phyloP scores from a whole-genome alignment of 352 stramenopile genomes.

The Phytophthora europaea region DNA sequence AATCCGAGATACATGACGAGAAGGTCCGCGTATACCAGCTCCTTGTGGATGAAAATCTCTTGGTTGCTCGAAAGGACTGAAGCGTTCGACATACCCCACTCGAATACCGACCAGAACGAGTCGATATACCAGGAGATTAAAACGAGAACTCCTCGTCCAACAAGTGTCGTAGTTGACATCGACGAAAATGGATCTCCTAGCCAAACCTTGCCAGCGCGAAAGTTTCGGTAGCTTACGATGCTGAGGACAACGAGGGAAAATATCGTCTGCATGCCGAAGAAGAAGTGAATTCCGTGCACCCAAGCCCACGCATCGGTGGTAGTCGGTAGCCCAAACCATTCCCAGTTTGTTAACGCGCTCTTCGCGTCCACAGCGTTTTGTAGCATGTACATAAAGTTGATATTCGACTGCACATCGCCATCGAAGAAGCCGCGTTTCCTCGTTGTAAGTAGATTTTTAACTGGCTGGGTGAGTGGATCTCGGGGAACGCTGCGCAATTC shows the following conservation, averaged over 20 bases:
- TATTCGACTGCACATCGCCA: background rate
- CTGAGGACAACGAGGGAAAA: background rate
- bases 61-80: background rate
- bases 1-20: background rate
- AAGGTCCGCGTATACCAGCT: background rate
- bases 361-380: background rate
- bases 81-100: background rate
- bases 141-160: background rate
- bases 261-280: background rate
- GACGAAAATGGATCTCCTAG: background rate
- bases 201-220: background rate
- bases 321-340: background rate
- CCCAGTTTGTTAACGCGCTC: background rate
- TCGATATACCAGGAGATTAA: background rate
- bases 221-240: background rate
- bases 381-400: background rate
- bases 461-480: background rate
- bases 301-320: background rate
- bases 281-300: background rate
- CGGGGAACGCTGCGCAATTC: background rate
- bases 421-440: background rate
- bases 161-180: background rate
- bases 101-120: background rate
- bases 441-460: background rate
- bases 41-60: background rate